These are phyloP conservation scores for Apiotrichum veenhuisii DNA, from an alignment of 1,284 basidiomycete genomes.

Conservation along the genomic window DNA sequence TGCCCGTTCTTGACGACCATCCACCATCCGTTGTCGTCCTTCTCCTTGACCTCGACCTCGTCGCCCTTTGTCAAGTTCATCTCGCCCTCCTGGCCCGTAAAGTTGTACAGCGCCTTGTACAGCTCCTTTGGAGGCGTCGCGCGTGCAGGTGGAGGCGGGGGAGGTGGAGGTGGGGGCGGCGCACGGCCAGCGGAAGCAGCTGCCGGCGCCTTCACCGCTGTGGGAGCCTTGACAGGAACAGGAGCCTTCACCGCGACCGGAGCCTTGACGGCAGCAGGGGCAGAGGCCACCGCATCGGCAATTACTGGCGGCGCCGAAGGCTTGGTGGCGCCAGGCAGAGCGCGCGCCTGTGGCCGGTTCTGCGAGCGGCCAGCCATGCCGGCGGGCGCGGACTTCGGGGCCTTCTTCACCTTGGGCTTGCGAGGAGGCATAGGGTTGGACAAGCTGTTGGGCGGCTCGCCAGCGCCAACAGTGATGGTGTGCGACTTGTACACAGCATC, in stretches of 20 bases:
- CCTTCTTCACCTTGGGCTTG: slow-evolving; percentile 59
- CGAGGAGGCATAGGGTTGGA: slow-evolving; percentile 81
- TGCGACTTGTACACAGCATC: slow-evolving; percentile 94
- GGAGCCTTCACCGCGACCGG: not conserved
- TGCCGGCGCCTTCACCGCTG: not conserved
- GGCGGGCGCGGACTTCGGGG: slow-evolving; percentile 39
- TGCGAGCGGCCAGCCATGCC: slow-evolving; percentile 33
- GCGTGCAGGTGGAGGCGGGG: slow-evolving; percentile 57
- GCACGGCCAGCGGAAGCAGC: not conserved
- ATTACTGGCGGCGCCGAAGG: slow-evolving; percentile 44
- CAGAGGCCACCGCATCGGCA: slow-evolving; percentile 9
- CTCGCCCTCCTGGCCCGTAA: slow-evolving; percentile 87
- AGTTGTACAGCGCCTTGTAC: slow-evolving; percentile 84
- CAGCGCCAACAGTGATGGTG: slow-evolving; percentile 79
- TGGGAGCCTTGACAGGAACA: not conserved
- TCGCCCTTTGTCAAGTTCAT: slow-evolving; percentile 88
- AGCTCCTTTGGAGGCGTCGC: slow-evolving; percentile 65
- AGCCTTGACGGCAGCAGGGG: not conserved
- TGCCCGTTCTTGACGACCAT: slow-evolving; percentile 76
- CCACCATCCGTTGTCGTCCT: slow-evolving; percentile 96
- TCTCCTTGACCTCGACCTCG: slow-evolving; percentile 83
- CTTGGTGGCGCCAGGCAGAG: slow-evolving; percentile 46
- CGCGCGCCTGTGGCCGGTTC: slow-evolving; percentile 43
- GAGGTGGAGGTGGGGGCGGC: slow-evolving; percentile 56
- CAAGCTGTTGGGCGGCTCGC: slow-evolving; percentile 75